Evolutionary conservation across 495 filamentous ascomycete genomes (phyloP).

Genomic region (Hyaloscypha variabilis): DNA sequence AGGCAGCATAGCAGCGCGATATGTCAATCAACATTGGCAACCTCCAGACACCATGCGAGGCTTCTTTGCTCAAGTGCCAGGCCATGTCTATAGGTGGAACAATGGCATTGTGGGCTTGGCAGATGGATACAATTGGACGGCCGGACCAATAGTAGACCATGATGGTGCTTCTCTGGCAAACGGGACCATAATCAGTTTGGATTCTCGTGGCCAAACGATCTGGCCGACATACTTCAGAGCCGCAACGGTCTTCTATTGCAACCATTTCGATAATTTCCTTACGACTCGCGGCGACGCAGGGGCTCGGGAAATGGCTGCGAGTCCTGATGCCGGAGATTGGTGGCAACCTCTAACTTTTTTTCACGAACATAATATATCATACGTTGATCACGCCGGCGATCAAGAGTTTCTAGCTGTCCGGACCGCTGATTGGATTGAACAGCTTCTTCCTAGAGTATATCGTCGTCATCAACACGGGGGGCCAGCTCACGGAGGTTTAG

Average conservation of each 20-base stretch:
- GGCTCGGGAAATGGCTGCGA: conserved; percentile 14
- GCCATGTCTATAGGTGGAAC: conserved; percentile 14
- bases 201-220: too few species aligned
- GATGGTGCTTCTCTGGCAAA: too few species aligned
- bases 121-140: too few species aligned
- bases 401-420: conserved; percentile 6
- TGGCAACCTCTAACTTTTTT: conserved; percentile 28
- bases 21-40: conserved; percentile 7
- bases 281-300: conserved; percentile 21
- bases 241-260: conserved; percentile 26
- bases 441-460: conserved; percentile 14
- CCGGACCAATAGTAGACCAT: too few species aligned
- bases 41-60: conserved; percentile 11
- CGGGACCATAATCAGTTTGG: too few species aligned
- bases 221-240: too few species aligned
- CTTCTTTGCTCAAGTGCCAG: neutral
- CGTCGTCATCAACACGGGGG: neutral
- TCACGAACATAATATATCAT: conserved; percentile 12
- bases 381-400: conserved; percentile 19
- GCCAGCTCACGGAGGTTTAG: conserved; percentile 4
- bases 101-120: neutral
- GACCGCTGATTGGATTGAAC: conserved; percentile 17
- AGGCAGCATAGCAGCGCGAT: neutral
- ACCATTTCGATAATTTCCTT: conserved; percentile 21
- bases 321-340: neutral